Percentiles rank a stretch among this genome's conserved stretches.
Evolutionary conservation across 352 stramenopile species (phyloP).

Genomic region (Globisporangium canariense): DNA sequence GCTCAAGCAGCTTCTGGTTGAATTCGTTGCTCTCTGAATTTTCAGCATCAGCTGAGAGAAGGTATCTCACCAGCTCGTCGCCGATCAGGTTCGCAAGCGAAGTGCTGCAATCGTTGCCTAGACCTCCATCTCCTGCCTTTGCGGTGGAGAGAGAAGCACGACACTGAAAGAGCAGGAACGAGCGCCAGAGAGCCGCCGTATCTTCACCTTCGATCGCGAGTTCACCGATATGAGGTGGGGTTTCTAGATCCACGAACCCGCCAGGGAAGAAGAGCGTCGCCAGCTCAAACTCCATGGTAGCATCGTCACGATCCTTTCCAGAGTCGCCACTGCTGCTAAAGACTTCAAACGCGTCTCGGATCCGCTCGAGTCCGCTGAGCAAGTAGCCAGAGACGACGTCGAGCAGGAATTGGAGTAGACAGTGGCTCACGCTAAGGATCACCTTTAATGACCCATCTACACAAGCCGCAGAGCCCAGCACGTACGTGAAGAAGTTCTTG

Average conservation of each 20-base stretch:
- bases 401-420: constrained; percentile 47
- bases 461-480: too few species aligned
- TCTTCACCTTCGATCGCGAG: constrained; percentile 45
- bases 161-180: constrained; percentile 48
- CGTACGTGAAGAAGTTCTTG: constrained; percentile 12
- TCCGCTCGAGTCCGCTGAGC: constrained; percentile 49
- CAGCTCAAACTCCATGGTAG: constrained; percentile 16
- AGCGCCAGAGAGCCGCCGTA: constrained; percentile 35
- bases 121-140: not conserved
- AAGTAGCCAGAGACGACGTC: constrained; percentile 49
- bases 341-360: constrained; percentile 23
- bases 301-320: not conserved
- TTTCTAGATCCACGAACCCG: constrained; percentile 26
- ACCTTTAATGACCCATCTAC: not conserved
- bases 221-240: constrained; percentile 40
- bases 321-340: not conserved
- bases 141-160: not conserved
- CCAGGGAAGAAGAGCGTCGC: constrained; percentile 34
- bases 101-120: not conserved
- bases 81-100: constrained; percentile 15
- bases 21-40: not conserved
- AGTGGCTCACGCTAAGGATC: constrained; percentile 21
- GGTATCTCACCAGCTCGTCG: not conserved
- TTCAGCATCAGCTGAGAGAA: not conserved
- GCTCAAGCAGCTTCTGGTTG: constrained; percentile 12